Conservation (phyloP, 2,329 filamentous ascomycete genomes). For the Colletotrichum sp. region DNA sequence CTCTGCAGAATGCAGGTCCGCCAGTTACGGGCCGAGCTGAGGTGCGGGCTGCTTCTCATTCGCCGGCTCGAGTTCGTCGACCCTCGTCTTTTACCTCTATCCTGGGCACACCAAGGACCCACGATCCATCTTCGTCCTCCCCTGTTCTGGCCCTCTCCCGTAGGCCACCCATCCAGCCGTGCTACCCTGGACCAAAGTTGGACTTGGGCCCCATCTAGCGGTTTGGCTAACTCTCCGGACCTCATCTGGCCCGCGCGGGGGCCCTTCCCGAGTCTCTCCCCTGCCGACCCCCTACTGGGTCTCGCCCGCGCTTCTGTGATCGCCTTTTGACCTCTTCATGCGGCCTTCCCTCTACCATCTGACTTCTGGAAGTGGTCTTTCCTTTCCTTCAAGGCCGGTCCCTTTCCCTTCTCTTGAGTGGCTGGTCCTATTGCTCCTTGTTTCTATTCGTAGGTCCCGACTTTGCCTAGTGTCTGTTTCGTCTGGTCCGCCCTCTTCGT, state of each 20-base stretch:
- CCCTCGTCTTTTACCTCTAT: not conserved
- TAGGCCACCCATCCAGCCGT: conserved; percentile 4
- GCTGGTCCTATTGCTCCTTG: conserved; percentile 33
- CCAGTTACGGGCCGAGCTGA: conserved; percentile 4
- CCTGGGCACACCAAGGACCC: not conserved
- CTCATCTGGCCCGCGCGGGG: conserved; percentile 33
- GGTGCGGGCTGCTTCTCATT: conserved; percentile 8
- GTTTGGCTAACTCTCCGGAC: conserved; percentile 32
- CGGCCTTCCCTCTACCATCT: conserved; percentile 7
- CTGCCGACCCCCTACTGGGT: conserved; percentile 17
- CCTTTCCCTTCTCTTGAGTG: conserved; percentile 31
- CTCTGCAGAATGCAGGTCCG: not conserved
- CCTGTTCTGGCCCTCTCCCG: conserved; percentile 15
- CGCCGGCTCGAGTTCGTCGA: not conserved
- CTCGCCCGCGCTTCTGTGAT: conserved; percentile 24
- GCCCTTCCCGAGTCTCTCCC: conserved; percentile 24
- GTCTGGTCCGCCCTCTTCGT: conserved; percentile 41
- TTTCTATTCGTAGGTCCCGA: conserved; percentile 36
- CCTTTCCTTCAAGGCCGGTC: conserved; percentile 9
- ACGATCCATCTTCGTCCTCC: conserved; percentile 3
- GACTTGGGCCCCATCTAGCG: conserved; percentile 27
- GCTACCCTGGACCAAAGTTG: conserved; percentile 14
- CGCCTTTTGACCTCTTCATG: conserved; percentile 19
- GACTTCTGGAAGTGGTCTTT: conserved; percentile 8
- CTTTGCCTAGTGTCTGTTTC: conserved; percentile 45